Evolutionary conservation across 768 basidiomycete genomes (phyloP), one percentile per base, ranked within the genome.

Genomic region (Lyophyllum decastes): DNA sequence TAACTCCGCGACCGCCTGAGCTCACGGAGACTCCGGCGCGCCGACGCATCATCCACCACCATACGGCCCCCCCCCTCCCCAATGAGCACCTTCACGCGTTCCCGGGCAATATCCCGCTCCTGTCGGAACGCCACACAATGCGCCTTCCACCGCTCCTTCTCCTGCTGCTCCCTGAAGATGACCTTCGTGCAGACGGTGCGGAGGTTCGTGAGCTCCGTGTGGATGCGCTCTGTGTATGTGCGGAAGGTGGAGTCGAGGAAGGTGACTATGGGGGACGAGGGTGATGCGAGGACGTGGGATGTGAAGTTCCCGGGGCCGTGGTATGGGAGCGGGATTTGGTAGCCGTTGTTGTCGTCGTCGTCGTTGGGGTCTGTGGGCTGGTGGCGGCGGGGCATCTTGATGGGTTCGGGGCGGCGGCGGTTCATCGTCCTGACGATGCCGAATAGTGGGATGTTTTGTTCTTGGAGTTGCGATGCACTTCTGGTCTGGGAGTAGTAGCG

Each of bases 101-200:
- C 73, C 57, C 71, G 61, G 12, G 71, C 73, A 9, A 66, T 57
- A 56, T 77, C 75, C 26, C 76, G 66, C 62, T 77, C 75, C 45
- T 59, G 59, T 58, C 69, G 68, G 38, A 75, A 60, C 30, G 64
- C 57, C n/a, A 69, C 41, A 38, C 73, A 76, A 4, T 73, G 57
- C 3, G 62, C 43, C 33, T 70, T 66, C 59, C 73, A 69, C 53
- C 64, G 60, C 55, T 70, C 68, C 46, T 64, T 64, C 41, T 72
- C 71, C 40, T 71, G 65, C 25, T 73, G 70, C 52, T 76, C 74
- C 22, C 65, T 61, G 17, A 65, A 52, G 9, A 76, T 49, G 3
- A 68, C 68, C 22, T 67, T 62, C 10, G 66, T 61, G 51, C 73
- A 76, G 9, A 70, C 60, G 3, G 68, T 45, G 21, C 74, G 71